Evolutionary conservation across 176 grass and related monocot genomes (phyloP), one percentile per base, ranked within the genome.

Genomic region (Zizania latifolia): DNA sequence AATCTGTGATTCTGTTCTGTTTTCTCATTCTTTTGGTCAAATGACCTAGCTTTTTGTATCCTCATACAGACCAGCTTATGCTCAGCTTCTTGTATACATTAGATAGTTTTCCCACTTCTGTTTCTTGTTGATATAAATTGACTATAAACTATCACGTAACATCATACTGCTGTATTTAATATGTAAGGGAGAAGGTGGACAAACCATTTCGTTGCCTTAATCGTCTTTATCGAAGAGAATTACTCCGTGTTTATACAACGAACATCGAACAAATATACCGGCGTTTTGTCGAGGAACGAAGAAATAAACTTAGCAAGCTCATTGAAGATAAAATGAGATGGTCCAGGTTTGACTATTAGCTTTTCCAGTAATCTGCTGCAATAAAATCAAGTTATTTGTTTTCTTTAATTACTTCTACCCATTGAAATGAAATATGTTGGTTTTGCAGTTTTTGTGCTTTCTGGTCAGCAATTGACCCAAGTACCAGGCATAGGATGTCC

Each of bases 121-220:
- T 73, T 72, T 78, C 4, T 72, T 60, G 43, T 65, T 66, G 7
- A 40, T 68, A 68, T 4, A 22, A 32, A 40, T 81, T 33, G 63
- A 73, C 14, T 4, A 44, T 12, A 54, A 71, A 76, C 26, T 68
- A 61, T 82, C 76, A 40, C 80, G 59, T 85, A 77, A 89, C 14
- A 57, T 13, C 11, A 28, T 58, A 57, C 61, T 83, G 53, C 64
- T 87, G 31, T 74, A 37, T 86, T 86, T 83, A 28, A 28, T 78
- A 46, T 77, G 75, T 48, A 44, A 99, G 91, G 95, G 89, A 99
- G 87, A 99, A 99, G 77, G 77, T 81, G 63, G 82, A 94, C 62
- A 88, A 70, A 66, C 95, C 95, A 76, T 99, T 99, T 78, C 89
- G 86, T 64, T 99, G 95, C 77, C 82, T 99, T 69, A 87, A 94